These are phyloP conservation scores for Trichoderma sp. DNA, from an alignment of 2,329 filamentous ascomycete genomes.

Conservation along the genomic window DNA sequence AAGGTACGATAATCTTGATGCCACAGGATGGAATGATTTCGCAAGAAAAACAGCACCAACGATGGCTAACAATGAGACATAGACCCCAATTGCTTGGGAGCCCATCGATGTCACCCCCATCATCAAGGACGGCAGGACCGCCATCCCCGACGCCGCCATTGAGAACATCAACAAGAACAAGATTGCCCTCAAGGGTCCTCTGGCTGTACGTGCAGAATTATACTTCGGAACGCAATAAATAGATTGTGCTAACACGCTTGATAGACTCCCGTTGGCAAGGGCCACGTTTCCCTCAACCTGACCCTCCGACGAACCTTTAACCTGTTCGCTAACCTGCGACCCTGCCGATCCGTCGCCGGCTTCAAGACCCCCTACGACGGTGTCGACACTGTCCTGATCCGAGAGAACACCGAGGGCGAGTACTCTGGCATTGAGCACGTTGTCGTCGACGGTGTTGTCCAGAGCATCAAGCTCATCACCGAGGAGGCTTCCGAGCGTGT, in stretches of 20 bases:
- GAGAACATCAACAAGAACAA: slow-evolving; percentile 92
- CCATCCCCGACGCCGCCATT: slow-evolving; percentile 90
- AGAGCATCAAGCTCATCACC: slow-evolving; percentile 99
- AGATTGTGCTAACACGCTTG: slow-evolving; percentile 16
- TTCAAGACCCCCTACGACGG: slow-evolving; percentile 98
- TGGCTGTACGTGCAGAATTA: slow-evolving; percentile 62
- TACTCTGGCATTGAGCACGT: slow-evolving; percentile 99
- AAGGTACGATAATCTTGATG: slow-evolving; percentile 57
- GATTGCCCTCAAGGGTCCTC: slow-evolving; percentile 95
- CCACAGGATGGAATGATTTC: neutral
- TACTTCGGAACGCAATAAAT: neutral
- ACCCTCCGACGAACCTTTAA: slow-evolving; percentile 99
- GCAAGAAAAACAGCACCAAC: neutral
- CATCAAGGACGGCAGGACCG: slow-evolving; percentile 91
- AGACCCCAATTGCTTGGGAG: slow-evolving; percentile 96
- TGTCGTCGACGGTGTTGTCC: slow-evolving; percentile 94
- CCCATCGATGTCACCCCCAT: slow-evolving; percentile 92
- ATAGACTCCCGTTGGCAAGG: slow-evolving; percentile 93
- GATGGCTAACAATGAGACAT: slow-evolving; percentile 28
- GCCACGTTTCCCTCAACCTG: slow-evolving; percentile 97
- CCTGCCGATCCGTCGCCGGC: slow-evolving; percentile 93
- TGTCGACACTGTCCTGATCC: slow-evolving; percentile 95
- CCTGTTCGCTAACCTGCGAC: slow-evolving; percentile 98
- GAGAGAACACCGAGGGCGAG: slow-evolving; percentile 99
- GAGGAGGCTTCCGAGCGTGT: slow-evolving; percentile 92